Evolutionary conservation across 83 land plant species (phyloP), one percentile per base, ranked within the genome.

Genomic region (Thuja plicata): DNA sequence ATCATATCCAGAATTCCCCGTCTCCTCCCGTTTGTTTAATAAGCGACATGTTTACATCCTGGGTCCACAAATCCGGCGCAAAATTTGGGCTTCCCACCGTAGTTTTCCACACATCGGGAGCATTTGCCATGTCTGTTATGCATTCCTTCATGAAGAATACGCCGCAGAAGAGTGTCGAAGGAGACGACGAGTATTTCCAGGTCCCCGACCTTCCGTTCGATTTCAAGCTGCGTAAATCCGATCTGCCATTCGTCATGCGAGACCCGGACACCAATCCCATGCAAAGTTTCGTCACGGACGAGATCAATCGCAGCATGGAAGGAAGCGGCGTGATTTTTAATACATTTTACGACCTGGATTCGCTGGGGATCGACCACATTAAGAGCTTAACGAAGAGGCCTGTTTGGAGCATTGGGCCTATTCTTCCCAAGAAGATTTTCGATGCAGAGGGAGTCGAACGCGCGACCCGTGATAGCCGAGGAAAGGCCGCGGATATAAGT

Each of bases 241-340:
- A 88, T 45, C 32, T 38, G 30, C 45, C 71, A 4, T 24, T 90
- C 30, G 8, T n/a, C 3, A 85, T 91, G 45, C 52, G 79, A 1
- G 84, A 89, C 45, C n/a, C 11, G 82, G 54, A 88, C 15, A 71
- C 87, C 6, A 89, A 91, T 55, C 89, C 89, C 24, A 32, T 66
- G n/a, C 87, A 86, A 62, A 88, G 89, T n/a, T 85, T 90, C 35
- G 78, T 91, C 8, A 86, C 60, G 80, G 88, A 88, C 0, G 80
- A 84, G 54, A 38, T 92, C 71, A 24, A 85, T 30, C 92, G 90
- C 24, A 90, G 90, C 52, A 17, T 40, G 27, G 62, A 62, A n/a
- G 87, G 94, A 40, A 88, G 87, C 87, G 93, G 93, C 3, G 52
- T 83, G 50, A 89, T 91, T 32, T 80, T 91, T 76, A 93, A 95